These are phyloP conservation scores for Vigna hirtella DNA, from an alignment of 306 rosid genomes.

Conservation along the genomic window DNA sequence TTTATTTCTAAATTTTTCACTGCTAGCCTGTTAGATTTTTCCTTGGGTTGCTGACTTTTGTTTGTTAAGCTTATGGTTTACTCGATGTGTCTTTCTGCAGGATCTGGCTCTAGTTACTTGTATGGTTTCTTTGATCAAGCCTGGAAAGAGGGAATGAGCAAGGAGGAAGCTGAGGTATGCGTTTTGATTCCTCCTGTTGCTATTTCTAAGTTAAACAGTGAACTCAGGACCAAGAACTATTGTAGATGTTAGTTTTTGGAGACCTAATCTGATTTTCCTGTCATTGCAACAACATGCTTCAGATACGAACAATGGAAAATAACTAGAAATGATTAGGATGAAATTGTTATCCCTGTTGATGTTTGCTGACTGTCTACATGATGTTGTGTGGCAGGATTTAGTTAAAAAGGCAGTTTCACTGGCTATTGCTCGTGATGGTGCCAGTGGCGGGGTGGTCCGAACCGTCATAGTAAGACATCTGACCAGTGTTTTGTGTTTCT, in stretches of 20 bases:
- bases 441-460: constrained; percentile 99
- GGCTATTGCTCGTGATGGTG: constrained; percentile 98
- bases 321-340: background rate
- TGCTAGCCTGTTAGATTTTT: constrained; percentile 6
- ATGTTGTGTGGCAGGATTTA: constrained; percentile 61
- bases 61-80: constrained; percentile 27
- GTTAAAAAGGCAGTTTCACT: constrained; percentile 95
- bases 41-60: constrained; percentile 12
- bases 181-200: constrained; percentile 35
- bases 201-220: background rate
- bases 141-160: constrained; percentile 98
- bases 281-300: constrained; percentile 5
- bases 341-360: constrained; percentile 3
- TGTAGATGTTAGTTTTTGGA: constrained; percentile 27
- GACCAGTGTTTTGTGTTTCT: background rate
- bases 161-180: constrained; percentile 97
- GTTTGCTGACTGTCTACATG: constrained; percentile 18
- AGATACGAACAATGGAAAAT: constrained; percentile 9
- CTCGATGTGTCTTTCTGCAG: constrained; percentile 51
- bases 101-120: constrained; percentile 98
- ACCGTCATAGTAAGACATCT: constrained; percentile 77
- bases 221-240: constrained; percentile 4
- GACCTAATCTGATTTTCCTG: background rate
- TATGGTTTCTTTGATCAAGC: constrained; percentile 97
- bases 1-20: background rate